Evolutionary conservation across 371 early-diverging fungal genomes (phyloP).

Genomic region (Apophysomyces variabilis): DNA sequence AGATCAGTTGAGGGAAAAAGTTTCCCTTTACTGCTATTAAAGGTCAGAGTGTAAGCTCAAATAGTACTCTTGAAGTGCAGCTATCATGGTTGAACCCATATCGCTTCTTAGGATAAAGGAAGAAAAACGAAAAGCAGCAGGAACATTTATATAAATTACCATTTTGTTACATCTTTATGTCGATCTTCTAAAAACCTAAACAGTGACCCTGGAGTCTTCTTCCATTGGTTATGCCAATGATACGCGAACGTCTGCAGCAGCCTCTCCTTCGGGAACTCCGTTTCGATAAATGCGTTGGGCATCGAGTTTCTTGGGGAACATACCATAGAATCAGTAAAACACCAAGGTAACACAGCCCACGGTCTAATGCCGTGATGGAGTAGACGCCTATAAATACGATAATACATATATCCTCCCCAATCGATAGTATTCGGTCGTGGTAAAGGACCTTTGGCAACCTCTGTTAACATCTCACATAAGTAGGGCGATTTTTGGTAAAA

Average conservation of each 20-base stretch:
- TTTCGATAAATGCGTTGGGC: constrained; percentile 57
- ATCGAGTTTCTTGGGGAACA: constrained; percentile 56
- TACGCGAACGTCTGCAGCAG: constrained; percentile 55
- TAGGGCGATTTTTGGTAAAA: constrained; percentile 54
- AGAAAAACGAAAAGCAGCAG: too few species aligned
- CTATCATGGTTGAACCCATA: too few species aligned
- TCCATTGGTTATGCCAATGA: constrained; percentile 66
- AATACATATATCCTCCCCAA: constrained; percentile 62
- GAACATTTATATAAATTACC: constrained; percentile 26
- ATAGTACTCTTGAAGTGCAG: too few species aligned
- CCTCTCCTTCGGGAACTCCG: constrained; percentile 43
- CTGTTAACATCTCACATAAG: constrained; percentile 56
- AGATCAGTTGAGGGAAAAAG: too few species aligned
- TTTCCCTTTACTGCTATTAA: too few species aligned
- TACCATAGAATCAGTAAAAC: constrained; percentile 55
- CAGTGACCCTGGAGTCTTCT: constrained; percentile 50
- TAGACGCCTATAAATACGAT: constrained; percentile 49
- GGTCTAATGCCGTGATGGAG: constrained; percentile 50
- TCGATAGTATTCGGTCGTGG: constrained; percentile 53
- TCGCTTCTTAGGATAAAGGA: too few species aligned
- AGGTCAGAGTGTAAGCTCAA: too few species aligned
- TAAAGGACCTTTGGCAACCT: constrained; percentile 53
- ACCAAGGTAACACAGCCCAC: constrained; percentile 59
- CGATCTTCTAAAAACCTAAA: constrained; percentile 50
- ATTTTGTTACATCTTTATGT: constrained; percentile 45